These are phyloP conservation scores for Aspergillus fructus DNA, from an alignment of 2,329 filamentous ascomycete genomes.

Conservation along the genomic window DNA sequence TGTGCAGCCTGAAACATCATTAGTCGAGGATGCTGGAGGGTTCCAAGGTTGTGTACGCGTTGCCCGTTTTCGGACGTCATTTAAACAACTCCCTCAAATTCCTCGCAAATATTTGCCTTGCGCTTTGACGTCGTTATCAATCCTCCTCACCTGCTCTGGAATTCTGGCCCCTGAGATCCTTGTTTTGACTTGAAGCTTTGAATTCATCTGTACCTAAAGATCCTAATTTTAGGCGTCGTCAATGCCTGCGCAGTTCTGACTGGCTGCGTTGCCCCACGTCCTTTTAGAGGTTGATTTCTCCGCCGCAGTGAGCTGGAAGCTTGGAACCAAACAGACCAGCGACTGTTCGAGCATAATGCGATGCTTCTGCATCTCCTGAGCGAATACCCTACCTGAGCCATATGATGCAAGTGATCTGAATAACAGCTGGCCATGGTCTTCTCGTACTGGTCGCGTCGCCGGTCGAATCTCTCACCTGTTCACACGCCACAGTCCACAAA, in stretches of 20 bases:
- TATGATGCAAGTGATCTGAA: conserved; percentile 13
- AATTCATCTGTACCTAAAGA: neutral
- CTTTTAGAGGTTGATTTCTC: conserved; percentile 6
- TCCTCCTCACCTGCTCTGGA: neutral
- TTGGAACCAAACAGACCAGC: conserved; percentile 4
- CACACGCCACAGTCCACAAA: conserved; percentile 24
- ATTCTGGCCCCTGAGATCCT: too few species aligned
- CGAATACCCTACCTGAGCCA: conserved; percentile 12
- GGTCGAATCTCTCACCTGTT: conserved; percentile 31
- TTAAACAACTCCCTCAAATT: neutral
- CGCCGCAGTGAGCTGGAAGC: neutral
- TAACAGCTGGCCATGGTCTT: conserved; percentile 34
- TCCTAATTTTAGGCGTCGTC: conserved; percentile 1
- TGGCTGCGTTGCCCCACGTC: conserved; percentile 13
- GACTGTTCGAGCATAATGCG: conserved; percentile 15
- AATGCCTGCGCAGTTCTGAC: conserved; percentile 1
- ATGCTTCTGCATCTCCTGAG: conserved; percentile 16
- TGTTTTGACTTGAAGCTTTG: too few species aligned
- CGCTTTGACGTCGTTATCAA: neutral
- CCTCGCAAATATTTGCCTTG: neutral
- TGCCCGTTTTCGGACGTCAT: conserved; percentile 2
- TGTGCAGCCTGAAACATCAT: too few species aligned
- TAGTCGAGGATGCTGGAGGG: too few species aligned
- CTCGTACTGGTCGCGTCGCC: conserved; percentile 39
- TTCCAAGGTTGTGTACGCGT: neutral